Base-by-base conservation (phyloP, 495 filamentous ascomycete species). In the Venustampulla echinocandica region DNA sequence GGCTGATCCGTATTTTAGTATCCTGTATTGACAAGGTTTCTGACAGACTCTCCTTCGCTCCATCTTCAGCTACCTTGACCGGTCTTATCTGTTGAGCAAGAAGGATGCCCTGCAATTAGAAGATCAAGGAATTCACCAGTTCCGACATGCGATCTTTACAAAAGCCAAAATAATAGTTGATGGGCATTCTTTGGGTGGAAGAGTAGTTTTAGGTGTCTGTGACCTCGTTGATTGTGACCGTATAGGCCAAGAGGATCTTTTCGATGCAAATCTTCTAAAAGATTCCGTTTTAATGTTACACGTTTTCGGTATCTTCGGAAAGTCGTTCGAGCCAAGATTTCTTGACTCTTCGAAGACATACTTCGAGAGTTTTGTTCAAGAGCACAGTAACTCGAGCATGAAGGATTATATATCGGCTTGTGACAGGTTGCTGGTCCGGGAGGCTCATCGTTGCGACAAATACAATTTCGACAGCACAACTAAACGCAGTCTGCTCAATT, bases 11-110 rank as follows among this genome's bases (percentile, higher is more conserved):
- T 27, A 22, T 5, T 28, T 46, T 47, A 23, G 25, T 10, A 22
- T 21, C 15, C 24, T 3, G 28, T 33, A 36, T 4, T 25, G 27
- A 37, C 50, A 42, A 49, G 23, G 39, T 36, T 46, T 6, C n/a
- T 10, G 24, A 40, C 58, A 87, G 85, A 73, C 76, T 30, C 81
- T 76, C 15, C 71, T 98, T 42, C 75, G 87, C 45, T 87, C 80
- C 49, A 82, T 95, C 23, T 97, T 95, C 68, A 90, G 84, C 58
- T 96, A 89, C 52, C 71, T 98, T 44, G 90, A 98, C 57, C 79
- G 92, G 47, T 85, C 87, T 3, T 95, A 85, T 60, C 75, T 98
- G 17, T 68, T 95, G 1, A 78, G 80, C 24, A 76, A 75, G 28
- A 79, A 71, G 52, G 53, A 69, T 32, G 54, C 57, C n/a, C 69